phyloP scores from a whole-genome alignment of 345 rosid species.

The Salix udensis region DNA sequence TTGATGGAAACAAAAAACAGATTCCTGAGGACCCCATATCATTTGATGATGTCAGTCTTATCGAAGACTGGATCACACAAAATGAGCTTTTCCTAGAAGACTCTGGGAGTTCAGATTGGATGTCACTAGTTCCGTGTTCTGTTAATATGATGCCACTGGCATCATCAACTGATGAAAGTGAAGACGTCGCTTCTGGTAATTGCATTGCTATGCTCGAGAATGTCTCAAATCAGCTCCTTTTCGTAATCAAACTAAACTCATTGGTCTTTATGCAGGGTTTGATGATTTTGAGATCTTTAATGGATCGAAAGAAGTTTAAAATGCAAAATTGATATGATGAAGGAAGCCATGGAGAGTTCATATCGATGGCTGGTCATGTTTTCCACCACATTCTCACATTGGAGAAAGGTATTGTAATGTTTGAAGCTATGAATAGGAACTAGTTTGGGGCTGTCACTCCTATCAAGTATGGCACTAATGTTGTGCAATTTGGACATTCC shows the following conservation, averaged over 20 bases:
- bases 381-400: neutral
- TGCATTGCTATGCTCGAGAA: conserved; percentile 6
- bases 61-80: conserved; percentile 77
- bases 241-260: neutral
- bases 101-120: conserved; percentile 60
- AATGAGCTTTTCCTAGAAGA: conserved; percentile 52
- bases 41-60: conserved; percentile 33
- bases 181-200: conserved; percentile 64
- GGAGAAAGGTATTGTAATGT: conserved; percentile 4
- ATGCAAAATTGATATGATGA: neutral
- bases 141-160: conserved; percentile 37
- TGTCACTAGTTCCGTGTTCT: conserved; percentile 46
- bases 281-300: conserved; percentile 71
- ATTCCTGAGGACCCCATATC: conserved; percentile 46
- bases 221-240: neutral
- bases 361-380: neutral
- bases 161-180: conserved; percentile 49
- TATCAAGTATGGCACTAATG: neutral
- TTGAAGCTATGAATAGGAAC: neutral
- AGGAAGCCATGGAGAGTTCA: neutral
- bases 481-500: neutral
- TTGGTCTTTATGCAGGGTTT: conserved; percentile 54
- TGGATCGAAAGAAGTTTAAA: conserved; percentile 15
- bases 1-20: conserved; percentile 36
- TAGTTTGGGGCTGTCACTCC: neutral